Conservation (phyloP, 805 yeast genomes). For the Nakazawaea ambrosiae region DNA sequence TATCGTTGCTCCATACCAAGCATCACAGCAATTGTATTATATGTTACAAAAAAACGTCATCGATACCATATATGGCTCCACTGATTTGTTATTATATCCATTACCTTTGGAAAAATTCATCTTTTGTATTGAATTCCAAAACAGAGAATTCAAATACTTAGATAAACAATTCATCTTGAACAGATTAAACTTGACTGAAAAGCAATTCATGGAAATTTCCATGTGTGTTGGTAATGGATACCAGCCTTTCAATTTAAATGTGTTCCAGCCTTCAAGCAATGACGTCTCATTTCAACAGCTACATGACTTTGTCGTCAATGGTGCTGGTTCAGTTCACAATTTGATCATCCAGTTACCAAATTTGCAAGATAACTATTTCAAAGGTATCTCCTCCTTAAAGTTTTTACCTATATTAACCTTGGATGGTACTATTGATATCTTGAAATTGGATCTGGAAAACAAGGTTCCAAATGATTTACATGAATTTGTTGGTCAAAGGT, state of each 20-base stretch:
- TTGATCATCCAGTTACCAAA: conserved; percentile 36
- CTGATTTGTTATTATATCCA: conserved; percentile 60
- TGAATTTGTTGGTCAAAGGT: conserved; percentile 72
- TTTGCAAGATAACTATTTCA: conserved; percentile 46
- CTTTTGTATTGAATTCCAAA: conserved; percentile 59
- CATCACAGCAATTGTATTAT: conserved; percentile 77
- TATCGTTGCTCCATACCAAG: conserved; percentile 74
- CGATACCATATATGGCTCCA: conserved; percentile 78
- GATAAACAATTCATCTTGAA: conserved; percentile 50
- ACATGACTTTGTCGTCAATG: conserved; percentile 26
- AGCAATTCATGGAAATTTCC: conserved; percentile 69
- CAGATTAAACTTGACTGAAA: conserved; percentile 53
- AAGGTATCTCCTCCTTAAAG: conserved; percentile 61
- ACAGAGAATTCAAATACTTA: conserved; percentile 59
- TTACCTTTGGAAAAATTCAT: conserved; percentile 64
- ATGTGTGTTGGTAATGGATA: conserved; percentile 73
- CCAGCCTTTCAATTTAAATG: conserved; percentile 57
- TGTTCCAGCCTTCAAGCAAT: conserved; percentile 32
- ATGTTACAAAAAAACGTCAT: conserved; percentile 48
- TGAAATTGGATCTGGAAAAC: conserved; percentile 16
- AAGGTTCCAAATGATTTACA: conserved; percentile 73
- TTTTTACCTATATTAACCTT: conserved; percentile 67
- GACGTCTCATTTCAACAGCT: conserved; percentile 21
- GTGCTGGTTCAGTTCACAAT: conserved; percentile 42
- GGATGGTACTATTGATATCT: conserved; percentile 64